Evolutionary conservation across 2,329 filamentous ascomycete genomes (phyloP).

Genomic region (Exophiala sp.): DNA sequence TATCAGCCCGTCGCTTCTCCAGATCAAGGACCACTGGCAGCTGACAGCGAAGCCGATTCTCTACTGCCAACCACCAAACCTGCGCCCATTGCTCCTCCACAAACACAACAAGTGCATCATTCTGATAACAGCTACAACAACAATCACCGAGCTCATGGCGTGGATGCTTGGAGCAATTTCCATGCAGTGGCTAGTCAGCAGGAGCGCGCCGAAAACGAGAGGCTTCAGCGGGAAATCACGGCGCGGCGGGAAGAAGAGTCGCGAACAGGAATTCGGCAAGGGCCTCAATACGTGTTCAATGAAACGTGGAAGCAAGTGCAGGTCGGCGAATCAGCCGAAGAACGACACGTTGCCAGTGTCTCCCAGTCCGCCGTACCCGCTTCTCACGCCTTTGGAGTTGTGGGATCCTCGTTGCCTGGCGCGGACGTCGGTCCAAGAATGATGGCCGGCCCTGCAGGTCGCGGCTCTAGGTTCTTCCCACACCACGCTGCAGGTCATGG

Average conservation of each 20-base stretch:
- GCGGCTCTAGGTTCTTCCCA: constrained; percentile 47
- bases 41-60: constrained; percentile 34
- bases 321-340: constrained; percentile 37
- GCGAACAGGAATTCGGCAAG: constrained; percentile 31
- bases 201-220: constrained; percentile 40
- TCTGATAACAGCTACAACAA: constrained; percentile 23
- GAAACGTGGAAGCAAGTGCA: constrained; percentile 46
- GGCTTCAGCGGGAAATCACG: constrained; percentile 37
- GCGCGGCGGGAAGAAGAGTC: constrained; percentile 37
- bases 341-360: constrained; percentile 37
- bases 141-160: constrained; percentile 32
- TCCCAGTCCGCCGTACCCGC: constrained; percentile 34
- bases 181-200: constrained; percentile 36
- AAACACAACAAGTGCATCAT: constrained; percentile 30
- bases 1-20: constrained; percentile 33
- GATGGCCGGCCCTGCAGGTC: constrained; percentile 34
- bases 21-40: constrained; percentile 34
- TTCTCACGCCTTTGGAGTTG: constrained; percentile 36
- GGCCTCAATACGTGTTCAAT: constrained; percentile 36
- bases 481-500: constrained; percentile 15
- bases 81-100: constrained; percentile 44
- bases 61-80: constrained; percentile 40
- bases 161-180: constrained; percentile 43
- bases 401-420: constrained; percentile 35
- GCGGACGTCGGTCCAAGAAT: constrained; percentile 35